Base-by-base conservation (phyloP, 73 alveolate species). In the Halteria grandinella region DNA sequence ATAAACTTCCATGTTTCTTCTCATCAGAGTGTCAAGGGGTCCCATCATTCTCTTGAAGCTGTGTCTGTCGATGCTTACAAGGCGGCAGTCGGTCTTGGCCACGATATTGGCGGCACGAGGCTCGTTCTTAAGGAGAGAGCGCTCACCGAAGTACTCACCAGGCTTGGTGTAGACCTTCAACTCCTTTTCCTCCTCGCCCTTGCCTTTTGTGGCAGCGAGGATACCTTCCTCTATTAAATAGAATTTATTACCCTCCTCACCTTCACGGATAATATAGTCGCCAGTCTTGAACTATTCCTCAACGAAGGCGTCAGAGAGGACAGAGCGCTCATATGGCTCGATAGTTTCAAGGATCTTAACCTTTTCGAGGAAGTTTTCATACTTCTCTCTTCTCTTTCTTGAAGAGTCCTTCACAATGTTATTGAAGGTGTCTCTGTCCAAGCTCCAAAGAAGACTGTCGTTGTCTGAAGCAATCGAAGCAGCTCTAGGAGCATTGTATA, bases 401-500 rank as follows among this genome's bases (percentile, higher is more conserved):
- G 97, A 90, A 21, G 97, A 75, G 58, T 94, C 99, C 54, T 93
- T 95, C 0, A 95, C 98, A 20, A 95, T 95, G 69, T 93, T 80
- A 73, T 92, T 95, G 72, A 95, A 95, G 47, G 97, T 89, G 37
- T 88, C 95, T 74, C 99, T 90, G 54, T 95, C 99, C 27, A 95
- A 70, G 32, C 84, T 85, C 91, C 57, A 70, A 0, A 89, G 71
- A 43, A 73, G 44, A 24, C 91, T 71, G 15, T 90, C 92, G 28
- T 83, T 76, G 37, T 85, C 85, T 1, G 97, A 96, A 23, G 48
- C 76, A 27, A 94, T 92, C 1, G 97, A 80, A 0, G 97, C 97
- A 3, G 98, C 97, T 66, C 97, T 78, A n/a, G 97, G 97, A 45
- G 95, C 97, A 64, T 94, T 94, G 76, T 94, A 94, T 54, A 95